phyloP scores from a whole-genome alignment of 371 early-diverging fungal genomes.

The Actinomortierella ambigua region DNA sequence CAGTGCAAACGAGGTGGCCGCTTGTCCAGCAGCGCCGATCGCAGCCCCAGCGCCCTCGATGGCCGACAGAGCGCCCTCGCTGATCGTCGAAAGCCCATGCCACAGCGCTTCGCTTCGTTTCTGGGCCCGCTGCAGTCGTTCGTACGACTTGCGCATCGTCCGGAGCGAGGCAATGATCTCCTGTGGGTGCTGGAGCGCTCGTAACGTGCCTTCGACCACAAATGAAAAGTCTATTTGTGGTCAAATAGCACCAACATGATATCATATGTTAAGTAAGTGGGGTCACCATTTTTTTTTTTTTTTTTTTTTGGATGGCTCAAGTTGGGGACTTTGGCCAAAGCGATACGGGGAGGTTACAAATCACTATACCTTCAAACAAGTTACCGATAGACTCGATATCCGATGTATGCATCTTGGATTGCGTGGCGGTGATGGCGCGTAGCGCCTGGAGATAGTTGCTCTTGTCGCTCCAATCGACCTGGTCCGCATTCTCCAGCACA shows the following conservation, averaged over 20 bases:
- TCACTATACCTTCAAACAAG: slow-evolving; percentile 37
- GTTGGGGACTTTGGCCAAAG: too few species aligned
- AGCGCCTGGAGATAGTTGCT: slow-evolving; percentile 13
- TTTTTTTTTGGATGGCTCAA: neutral
- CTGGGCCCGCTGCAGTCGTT: slow-evolving; percentile 23
- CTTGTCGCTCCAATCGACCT: slow-evolving; percentile 15
- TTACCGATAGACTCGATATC: slow-evolving; percentile 42
- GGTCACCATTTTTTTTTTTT: neutral
- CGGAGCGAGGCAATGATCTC: slow-evolving; percentile 30
- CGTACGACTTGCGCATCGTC: slow-evolving; percentile 11
- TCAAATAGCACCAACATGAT: neutral
- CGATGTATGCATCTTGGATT: slow-evolving; percentile 32
- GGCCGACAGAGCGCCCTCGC: slow-evolving; percentile 32
- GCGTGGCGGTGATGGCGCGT: slow-evolving; percentile 26
- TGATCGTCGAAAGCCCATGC: slow-evolving; percentile 29
- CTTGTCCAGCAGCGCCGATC: slow-evolving; percentile 27
- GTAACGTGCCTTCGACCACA: slow-evolving; percentile 43
- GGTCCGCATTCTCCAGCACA: slow-evolving; percentile 17
- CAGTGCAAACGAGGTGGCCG: slow-evolving; percentile 8
- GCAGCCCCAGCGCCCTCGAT: slow-evolving; percentile 35
- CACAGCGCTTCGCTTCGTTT: slow-evolving; percentile 30
- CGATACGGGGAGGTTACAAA: too few species aligned
- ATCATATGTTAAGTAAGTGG: neutral
- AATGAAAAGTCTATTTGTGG: slow-evolving; percentile 40
- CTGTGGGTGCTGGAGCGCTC: slow-evolving; percentile 35